These are phyloP conservation scores for Blastobotrys illinoisensis DNA, from an alignment of 1,139 yeast species.

Conservation along the genomic window DNA sequence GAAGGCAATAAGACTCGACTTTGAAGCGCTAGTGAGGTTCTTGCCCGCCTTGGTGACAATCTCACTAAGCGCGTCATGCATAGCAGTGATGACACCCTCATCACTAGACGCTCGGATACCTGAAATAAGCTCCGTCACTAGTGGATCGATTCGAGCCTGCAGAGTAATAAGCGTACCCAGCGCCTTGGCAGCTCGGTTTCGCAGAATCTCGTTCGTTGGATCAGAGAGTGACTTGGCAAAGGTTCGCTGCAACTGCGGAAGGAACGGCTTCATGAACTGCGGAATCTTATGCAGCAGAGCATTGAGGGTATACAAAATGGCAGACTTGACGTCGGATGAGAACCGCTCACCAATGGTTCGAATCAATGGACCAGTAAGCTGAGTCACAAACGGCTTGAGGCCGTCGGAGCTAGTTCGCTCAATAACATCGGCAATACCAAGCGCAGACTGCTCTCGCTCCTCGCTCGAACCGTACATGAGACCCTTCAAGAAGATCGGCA, in stretches of 20 bases:
- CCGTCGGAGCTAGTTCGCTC: constrained; percentile 78
- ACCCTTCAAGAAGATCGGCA: constrained; percentile 92
- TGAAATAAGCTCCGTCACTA: constrained; percentile 73
- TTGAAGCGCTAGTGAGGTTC: constrained; percentile 69
- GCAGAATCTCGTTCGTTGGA: constrained; percentile 58
- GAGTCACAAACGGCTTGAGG: constrained; percentile 84
- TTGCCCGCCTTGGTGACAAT: constrained; percentile 77
- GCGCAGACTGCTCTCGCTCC: constrained; percentile 80
- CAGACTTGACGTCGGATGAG: constrained; percentile 83
- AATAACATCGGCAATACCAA: constrained; percentile 83
- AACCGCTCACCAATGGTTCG: constrained; percentile 97
- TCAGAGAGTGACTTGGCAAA: constrained; percentile 89
- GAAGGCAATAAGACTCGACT: constrained; percentile 61
- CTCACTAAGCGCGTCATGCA: constrained; percentile 80
- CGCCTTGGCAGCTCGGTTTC: constrained; percentile 87
- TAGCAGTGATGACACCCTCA: constrained; percentile 72
- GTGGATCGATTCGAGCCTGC: constrained; percentile 92
- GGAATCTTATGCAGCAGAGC: constrained; percentile 78
- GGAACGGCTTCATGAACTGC: constrained; percentile 85
- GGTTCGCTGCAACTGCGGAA: constrained; percentile 96
- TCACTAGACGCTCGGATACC: constrained; percentile 60
- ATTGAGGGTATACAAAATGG: constrained; percentile 79
- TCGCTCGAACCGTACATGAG: constrained; percentile 87
- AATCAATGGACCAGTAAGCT: constrained; percentile 94
- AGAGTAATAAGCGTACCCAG: constrained; percentile 79